A percentile compares a stretch with the other conserved stretches of the same genome.
Conservation (phyloP, 176 grass and related monocot genomes). For the Raddia guianensis region DNA sequence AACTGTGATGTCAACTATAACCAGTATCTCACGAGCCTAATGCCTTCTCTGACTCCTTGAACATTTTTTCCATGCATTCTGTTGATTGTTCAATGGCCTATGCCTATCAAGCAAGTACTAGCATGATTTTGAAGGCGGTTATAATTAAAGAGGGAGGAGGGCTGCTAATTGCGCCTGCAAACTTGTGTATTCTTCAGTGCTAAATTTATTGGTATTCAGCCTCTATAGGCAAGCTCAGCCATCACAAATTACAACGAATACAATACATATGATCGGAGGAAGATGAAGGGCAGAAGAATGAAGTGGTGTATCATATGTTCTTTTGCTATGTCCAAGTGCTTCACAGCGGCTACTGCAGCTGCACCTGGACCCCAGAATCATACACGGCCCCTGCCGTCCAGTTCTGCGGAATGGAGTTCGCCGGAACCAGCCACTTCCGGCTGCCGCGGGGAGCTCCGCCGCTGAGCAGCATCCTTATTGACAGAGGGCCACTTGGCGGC, state of each 20-base stretch:
- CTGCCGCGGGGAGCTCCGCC: slow-evolving; percentile 34
- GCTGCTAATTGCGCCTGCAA: background rate
- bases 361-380: slow-evolving; percentile 72
- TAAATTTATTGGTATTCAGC: slow-evolving; percentile 8
- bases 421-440: slow-evolving; percentile 53
- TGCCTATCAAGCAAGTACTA: slow-evolving; percentile 20
- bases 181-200: slow-evolving; percentile 10
- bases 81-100: background rate
- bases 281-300: background rate
- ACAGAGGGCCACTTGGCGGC: slow-evolving; percentile 60
- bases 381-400: slow-evolving; percentile 60
- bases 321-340: background rate
- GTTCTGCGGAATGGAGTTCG: slow-evolving; percentile 64
- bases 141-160: background rate
- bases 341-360: slow-evolving; percentile 34
- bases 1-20: slow-evolving; percentile 29
- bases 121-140: background rate
- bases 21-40: background rate
- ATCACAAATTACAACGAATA: slow-evolving; percentile 13
- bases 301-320: slow-evolving; percentile 20
- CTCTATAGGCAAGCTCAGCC: background rate
- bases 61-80: slow-evolving; percentile 24
- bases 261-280: background rate
- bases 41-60: slow-evolving; percentile 17
- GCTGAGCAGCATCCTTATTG: slow-evolving; percentile 71